Evolutionary conservation across 352 stramenopile genomes (phyloP).

Genomic region (Hyaloperonospora arabidopsidis): DNA sequence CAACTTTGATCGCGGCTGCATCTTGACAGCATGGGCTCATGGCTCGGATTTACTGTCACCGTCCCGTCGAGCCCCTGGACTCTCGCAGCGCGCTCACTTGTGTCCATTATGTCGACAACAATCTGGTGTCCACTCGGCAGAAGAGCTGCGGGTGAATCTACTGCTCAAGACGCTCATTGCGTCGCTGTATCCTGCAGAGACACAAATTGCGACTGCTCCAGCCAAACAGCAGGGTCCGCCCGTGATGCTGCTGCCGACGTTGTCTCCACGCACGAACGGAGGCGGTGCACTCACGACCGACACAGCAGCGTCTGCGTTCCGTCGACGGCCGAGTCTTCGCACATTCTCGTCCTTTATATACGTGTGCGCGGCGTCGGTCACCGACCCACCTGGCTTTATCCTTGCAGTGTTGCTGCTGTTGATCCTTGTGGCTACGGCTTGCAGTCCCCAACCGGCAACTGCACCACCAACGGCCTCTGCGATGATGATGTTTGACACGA

Average conservation of each 20-base stretch:
- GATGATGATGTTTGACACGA: constrained; percentile 36
- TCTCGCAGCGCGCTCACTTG: constrained; percentile 20
- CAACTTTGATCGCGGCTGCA: constrained; percentile 77
- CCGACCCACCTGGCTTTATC: constrained; percentile 63
- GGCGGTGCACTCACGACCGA: constrained; percentile 14
- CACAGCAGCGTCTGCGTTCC: constrained; percentile 27
- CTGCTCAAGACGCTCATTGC: constrained; percentile 56
- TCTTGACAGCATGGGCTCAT: constrained; percentile 55
- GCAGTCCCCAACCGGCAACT: constrained; percentile 44
- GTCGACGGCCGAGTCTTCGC: constrained; percentile 36
- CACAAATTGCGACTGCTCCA: constrained; percentile 24
- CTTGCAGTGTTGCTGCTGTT: constrained; percentile 63
- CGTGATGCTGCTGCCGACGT: constrained; percentile 13
- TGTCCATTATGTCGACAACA: constrained; percentile 64
- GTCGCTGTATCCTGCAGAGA: constrained; percentile 48
- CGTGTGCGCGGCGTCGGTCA: constrained; percentile 59
- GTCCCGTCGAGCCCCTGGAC: constrained; percentile 6
- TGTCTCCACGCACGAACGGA: constrained; percentile 8
- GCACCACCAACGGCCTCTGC: constrained; percentile 30
- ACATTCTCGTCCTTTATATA: constrained; percentile 66
- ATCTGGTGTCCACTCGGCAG: constrained; percentile 13
- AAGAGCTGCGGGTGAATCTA: constrained; percentile 56
- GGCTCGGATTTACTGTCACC: constrained; percentile 5
- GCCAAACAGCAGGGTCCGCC: constrained; percentile 39
- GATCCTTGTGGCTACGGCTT: constrained; percentile 48